phyloP scores from a whole-genome alignment of 1,284 basidiomycete species.

The Peniophora sp. region DNA sequence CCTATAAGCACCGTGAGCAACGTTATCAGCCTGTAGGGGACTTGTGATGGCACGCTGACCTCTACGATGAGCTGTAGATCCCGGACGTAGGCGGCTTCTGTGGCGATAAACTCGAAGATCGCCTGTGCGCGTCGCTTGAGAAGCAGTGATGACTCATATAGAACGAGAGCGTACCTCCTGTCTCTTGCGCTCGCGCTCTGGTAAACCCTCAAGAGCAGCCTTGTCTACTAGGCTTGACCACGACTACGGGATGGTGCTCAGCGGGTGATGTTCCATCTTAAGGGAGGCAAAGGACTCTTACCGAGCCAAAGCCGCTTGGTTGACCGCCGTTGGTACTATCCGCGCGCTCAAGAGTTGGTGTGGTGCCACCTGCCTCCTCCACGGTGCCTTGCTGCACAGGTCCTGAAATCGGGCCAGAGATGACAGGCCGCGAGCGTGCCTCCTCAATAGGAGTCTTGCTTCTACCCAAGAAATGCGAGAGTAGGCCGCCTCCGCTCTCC shows the following conservation, averaged over 20 bases:
- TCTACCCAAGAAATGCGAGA: conserved; percentile 53
- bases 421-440: conserved; percentile 30
- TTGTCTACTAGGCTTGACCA: conserved; percentile 89
- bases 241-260: conserved; percentile 37
- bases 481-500: conserved; percentile 1
- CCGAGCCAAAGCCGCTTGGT: conserved; percentile 51
- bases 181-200: conserved; percentile 68
- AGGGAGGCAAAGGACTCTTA: conserved; percentile 26
- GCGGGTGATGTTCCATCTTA: conserved; percentile 3
- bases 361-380: conserved; percentile 11
- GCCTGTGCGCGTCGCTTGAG: conserved; percentile 30
- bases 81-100: conserved; percentile 82
- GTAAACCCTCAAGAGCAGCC: conserved; percentile 72
- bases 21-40: no score
- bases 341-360: conserved; percentile 10
- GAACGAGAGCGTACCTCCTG: conserved; percentile 58
- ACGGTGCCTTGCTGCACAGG: conserved; percentile 8
- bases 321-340: conserved; percentile 7
- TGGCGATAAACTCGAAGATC: conserved; percentile 88
- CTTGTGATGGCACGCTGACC: conserved; percentile 32
- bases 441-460: conserved; percentile 40
- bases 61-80: conserved; percentile 88
- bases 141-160: not conserved
- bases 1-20: no score
- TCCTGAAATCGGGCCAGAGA: conserved; percentile 50